Evolutionary conservation across 2,329 filamentous ascomycete genomes (phyloP), one percentile per base, ranked within the genome.

Genomic region (Clarireedia sp.): DNA sequence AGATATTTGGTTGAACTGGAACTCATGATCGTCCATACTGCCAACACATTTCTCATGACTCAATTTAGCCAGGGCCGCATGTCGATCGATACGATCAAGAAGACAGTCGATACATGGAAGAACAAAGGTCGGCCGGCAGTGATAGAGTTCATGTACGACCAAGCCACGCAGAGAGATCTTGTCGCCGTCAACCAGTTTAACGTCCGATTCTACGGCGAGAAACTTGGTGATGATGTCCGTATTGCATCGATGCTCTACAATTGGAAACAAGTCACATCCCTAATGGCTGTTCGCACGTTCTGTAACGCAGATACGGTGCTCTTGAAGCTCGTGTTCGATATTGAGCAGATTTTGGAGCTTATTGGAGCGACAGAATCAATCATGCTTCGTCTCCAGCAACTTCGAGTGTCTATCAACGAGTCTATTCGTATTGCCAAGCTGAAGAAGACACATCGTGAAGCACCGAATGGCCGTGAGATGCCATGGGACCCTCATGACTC

Each of bases 91-190:
- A 59, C 63, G 3, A 62, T 68, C 37, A 68, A 66, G 55, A 67
- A 64, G 54, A 63, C 60, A 2, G 61, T 63, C n/a, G 66, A 68
- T 24, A 49, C 45, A 7, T 69, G 76, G 76, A 68, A 65, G 33
- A 68, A 69, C 1, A 76, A 75, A 55, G 75, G 76, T 48, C 68
- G 75, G 10, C 72, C 74, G 16, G 69, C 71, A 41, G 75, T 79
- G 21, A 67, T 72, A 8, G 74, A 79, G 57, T 80, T 80, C 62
- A 72, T 74, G 59, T 80, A 77, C 60, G 76, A 79, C 62, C 74
- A 78, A 63, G 64, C 65, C 19, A 78, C 75, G 8, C 77, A 80
- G 61, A 70, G 72, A 10, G 70, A 74, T 19, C 64, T 80, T 5
- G 72, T 80, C 54, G 60, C 70, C 10, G 66, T 69, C 46, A 78